These are phyloP conservation scores for Tetracladium marchalianum DNA, from an alignment of 495 filamentous ascomycete genomes.

Conservation along the genomic window DNA sequence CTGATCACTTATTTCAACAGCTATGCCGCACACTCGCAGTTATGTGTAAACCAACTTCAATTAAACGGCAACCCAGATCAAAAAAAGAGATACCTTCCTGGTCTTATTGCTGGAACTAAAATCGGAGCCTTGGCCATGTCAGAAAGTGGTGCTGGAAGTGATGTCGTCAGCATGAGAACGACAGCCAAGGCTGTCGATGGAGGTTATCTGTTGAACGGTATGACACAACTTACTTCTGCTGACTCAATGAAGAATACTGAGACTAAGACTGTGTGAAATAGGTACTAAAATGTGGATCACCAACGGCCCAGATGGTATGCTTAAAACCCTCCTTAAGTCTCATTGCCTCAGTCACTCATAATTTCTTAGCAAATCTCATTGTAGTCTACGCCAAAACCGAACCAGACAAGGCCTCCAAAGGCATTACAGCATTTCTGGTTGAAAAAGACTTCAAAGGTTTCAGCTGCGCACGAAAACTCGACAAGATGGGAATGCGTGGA, in stretches of 20 bases:
- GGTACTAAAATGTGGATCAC: conserved; percentile 99
- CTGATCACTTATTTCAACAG: conserved; percentile 15
- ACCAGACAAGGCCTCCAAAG: conserved; percentile 71
- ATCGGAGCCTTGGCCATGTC: conserved; percentile 94
- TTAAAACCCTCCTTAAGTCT: conserved; percentile 18
- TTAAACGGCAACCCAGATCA: conserved; percentile 76
- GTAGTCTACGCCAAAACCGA: conserved; percentile 94
- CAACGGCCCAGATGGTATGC: conserved; percentile 73
- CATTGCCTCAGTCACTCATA: too few relatives aligned
- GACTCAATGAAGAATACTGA: too few relatives aligned
- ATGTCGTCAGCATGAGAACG: conserved; percentile 94
- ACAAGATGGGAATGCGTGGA: conserved; percentile 97
- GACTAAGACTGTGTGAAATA: too few relatives aligned
- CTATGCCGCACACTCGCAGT: conserved; percentile 92
- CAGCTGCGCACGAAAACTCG: conserved; percentile 80
- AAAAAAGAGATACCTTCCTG: conserved; percentile 72
- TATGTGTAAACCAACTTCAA: conserved; percentile 94
- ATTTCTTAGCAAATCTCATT: conserved; percentile 43
- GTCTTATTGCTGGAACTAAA: conserved; percentile 68
- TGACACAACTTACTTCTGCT: too few relatives aligned
- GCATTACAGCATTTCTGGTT: conserved; percentile 91
- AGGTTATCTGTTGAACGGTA: conserved; percentile 68
- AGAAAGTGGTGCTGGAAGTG: conserved; percentile 81
- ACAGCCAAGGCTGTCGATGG: conserved; percentile 70
- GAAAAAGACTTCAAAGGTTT: conserved; percentile 67